Evolutionary conservation across 768 basidiomycete species (phyloP), one percentile per base, ranked within the genome.

Genomic region (Naganishia vishniacii): DNA sequence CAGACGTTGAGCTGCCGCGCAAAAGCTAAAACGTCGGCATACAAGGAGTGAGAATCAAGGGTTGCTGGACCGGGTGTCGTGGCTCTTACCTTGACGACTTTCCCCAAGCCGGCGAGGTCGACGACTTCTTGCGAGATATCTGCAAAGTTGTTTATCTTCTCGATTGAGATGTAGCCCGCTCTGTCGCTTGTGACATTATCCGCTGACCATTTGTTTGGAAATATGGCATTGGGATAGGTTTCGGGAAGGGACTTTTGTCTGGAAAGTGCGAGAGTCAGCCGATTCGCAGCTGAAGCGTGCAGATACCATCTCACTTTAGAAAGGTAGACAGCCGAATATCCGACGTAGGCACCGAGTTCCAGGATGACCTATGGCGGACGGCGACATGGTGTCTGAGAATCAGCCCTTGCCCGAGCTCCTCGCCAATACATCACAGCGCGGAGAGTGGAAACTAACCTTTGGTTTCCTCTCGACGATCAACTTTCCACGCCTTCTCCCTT

Each of bases 91-190:
- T 70, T 72, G 66, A 72, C 68, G 29, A 72, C 68, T 20, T 67
- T 62, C 41, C 61, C 69, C 23, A 75, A 37, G 0, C 74, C 74
- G 1, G 72, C 74, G 1, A 75, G 62, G 20, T 71, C 66, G 25
- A 72, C 66, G 5, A 68, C 72, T n/a, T 68, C 68, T 48, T 59
- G 25, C 26, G 74, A 69, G 15, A 70, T 72, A 13, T 58, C 56
- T 13, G 69, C 72, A 65, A 73, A 75, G 13, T 70, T 71, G 26
- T 68, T 67, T 44, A 66, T 71, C 62, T 72, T 71, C 41, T 75
- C 74, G 31, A 75, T 51, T 6, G 70, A 72, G 53, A 75, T 65
- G 47, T 75, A 75, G 9, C 74, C 74, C 5, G 67, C 74, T 61
- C 70, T 59, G 20, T 69, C 42, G 20, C 68, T 66, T 18, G 29